A percentile compares a stretch with the other conserved stretches of the same genome.
phyloP scores from a whole-genome alignment of 1,284 basidiomycete genomes.

The Sanghuangporus sanghuang region DNA sequence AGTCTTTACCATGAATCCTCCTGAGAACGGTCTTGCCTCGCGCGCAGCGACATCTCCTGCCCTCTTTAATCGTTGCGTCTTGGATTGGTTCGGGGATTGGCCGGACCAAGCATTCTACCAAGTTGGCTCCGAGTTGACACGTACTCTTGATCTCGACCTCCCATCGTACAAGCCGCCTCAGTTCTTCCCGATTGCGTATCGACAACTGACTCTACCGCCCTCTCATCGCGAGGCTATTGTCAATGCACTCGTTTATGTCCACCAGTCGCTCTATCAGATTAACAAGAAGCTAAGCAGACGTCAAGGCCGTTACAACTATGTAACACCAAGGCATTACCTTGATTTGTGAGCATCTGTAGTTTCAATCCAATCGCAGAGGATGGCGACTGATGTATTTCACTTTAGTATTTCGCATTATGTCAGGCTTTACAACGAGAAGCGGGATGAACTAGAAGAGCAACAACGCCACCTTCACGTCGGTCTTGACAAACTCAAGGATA shows the following conservation, averaged over 20 bases:
- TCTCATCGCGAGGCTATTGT: conserved; percentile 84
- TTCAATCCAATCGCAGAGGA: not conserved
- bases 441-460: conserved; percentile 98
- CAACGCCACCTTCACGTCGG: conserved; percentile 98
- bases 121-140: conserved; percentile 93
- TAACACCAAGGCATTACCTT: conserved; percentile 97
- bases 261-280: conserved; percentile 85
- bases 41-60: conserved; percentile 97
- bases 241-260: conserved; percentile 92
- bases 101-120: conserved; percentile 96
- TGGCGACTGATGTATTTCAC: conserved; percentile 17
- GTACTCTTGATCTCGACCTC: conserved; percentile 85
- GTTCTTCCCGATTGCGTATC: conserved; percentile 86
- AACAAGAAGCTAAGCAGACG: conserved; percentile 86
- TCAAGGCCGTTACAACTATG: conserved; percentile 92
- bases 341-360: conserved; percentile 82
- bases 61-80: conserved; percentile 95
- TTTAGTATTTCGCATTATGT: conserved; percentile 95
- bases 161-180: conserved; percentile 72
- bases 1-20: conserved; percentile 99
- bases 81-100: conserved; percentile 99
- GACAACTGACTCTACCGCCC: conserved; percentile 77
- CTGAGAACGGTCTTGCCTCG: conserved; percentile 90
- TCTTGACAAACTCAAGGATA: conserved; percentile 94
- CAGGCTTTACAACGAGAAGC: conserved; percentile 93